A percentile compares a stretch with the other conserved stretches of the same genome.
phyloP scores from a whole-genome alignment of 2,329 filamentous ascomycete species.

The Diaporthe capsici region DNA sequence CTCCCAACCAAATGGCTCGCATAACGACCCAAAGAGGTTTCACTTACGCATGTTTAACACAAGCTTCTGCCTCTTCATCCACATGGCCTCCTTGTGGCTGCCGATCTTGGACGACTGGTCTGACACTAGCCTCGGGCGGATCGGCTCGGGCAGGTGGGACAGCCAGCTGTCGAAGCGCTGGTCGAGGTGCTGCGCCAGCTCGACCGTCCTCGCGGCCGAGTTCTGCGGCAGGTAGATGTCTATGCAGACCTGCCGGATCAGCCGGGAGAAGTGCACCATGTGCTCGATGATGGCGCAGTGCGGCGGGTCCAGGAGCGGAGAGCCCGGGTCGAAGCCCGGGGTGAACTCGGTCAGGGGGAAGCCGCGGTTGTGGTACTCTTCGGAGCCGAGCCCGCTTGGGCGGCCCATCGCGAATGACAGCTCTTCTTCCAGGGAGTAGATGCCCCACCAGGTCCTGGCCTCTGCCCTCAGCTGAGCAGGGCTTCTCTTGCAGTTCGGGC shows the following conservation, averaged over 20 bases:
- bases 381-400: slow-evolving; percentile 62
- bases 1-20: background rate
- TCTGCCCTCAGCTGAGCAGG: slow-evolving; percentile 53
- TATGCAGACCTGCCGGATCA: slow-evolving; percentile 47
- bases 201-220: slow-evolving; percentile 42
- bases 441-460: slow-evolving; percentile 62
- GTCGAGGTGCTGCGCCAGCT: slow-evolving; percentile 45
- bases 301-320: slow-evolving; percentile 44
- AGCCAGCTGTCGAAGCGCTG: slow-evolving; percentile 46
- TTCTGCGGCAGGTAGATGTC: slow-evolving; percentile 46
- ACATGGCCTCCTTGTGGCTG: slow-evolving; percentile 45
- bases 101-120: slow-evolving; percentile 43
- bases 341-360: slow-evolving; percentile 46
- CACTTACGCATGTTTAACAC: slow-evolving; percentile 47
- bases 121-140: slow-evolving; percentile 42
- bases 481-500: slow-evolving; percentile 49
- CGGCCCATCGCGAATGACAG: slow-evolving; percentile 63
- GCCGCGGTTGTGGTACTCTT: slow-evolving; percentile 62
- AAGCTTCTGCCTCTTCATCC: slow-evolving; percentile 48
- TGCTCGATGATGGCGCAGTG: slow-evolving; percentile 48
- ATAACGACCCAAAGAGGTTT: rapidly evolving
- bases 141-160: slow-evolving; percentile 43
- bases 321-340: slow-evolving; percentile 17
- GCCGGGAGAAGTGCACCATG: slow-evolving; percentile 49
- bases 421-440: slow-evolving; percentile 61